Evolutionary conservation across 306 rosid genomes (phyloP), one percentile per base, ranked within the genome.

Genomic region (Quercus berberidifolia): DNA sequence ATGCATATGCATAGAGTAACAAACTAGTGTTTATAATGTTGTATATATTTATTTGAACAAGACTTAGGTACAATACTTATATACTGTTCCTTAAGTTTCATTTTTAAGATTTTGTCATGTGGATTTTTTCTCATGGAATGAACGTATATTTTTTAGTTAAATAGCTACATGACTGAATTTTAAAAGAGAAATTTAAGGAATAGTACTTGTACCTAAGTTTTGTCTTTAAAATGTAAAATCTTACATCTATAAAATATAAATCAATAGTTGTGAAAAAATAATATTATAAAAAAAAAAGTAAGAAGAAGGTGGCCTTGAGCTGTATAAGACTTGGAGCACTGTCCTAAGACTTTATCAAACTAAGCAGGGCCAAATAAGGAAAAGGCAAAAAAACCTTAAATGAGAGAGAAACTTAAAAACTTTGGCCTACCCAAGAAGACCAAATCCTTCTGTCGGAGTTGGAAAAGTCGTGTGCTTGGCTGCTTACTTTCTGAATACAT

Each of bases 391-490:
- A 33, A 58, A 76, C 31, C 13, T 11, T 23, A 46, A 33, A 82
- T 3, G 55, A 63, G 5, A 56, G 35, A 25, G 49, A 41, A 41
- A 41, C 46, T 41, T 38, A 25, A 33, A 41, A 41, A 41, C 46
- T 41, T 38, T 78, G 88, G 88, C 94, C 90, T 81, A 88, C 85
- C 79, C 43, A 49, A 58, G 30, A 76, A 41, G 89, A 84, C 88
- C 81, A 67, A 76, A 83, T 85, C 92, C 75, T 80, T 81, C 58
- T 55, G 35, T 56, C 76, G 71, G 43, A 18, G 80, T 86, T 85
- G 73, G 80, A 81, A 78, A 82, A 74, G 73, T 77, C 43, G 56
- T 57, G 69, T 86, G 72, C 88, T 80, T 88, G 21, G 55, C 11
- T 41, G 77, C 75, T 76, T 81, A 76, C 86, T 65, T 81, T 80